Evolutionary conservation across 768 basidiomycete species (phyloP).

Genomic region (Russula sp.): DNA sequence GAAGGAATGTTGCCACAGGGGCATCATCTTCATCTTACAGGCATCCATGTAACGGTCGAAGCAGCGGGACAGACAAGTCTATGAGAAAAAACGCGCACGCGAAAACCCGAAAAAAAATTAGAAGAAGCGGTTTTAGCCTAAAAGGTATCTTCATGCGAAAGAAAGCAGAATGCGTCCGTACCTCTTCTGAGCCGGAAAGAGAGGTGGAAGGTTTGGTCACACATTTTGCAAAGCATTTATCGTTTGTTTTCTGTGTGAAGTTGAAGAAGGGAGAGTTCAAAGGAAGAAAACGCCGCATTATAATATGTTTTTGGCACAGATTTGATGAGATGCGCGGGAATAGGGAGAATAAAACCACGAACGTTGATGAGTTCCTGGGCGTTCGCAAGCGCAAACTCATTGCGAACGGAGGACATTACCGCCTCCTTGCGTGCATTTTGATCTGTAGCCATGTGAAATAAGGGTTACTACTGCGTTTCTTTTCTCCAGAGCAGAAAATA

Average conservation of each 20-base stretch:
- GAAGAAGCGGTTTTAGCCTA: not conserved
- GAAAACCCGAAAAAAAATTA: not conserved
- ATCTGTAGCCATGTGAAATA: slow-evolving; percentile 34
- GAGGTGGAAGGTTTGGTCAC: slow-evolving; percentile 71
- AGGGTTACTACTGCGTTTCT: not conserved
- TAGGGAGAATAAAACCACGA: slow-evolving; percentile 28
- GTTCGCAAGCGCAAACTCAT: slow-evolving; percentile 68
- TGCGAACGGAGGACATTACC: slow-evolving; percentile 60
- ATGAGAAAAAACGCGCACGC: not conserved
- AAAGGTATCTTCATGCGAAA: not conserved
- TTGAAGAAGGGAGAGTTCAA: too few relatives aligned
- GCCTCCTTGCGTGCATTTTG: slow-evolving; percentile 42
- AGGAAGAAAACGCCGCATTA: slow-evolving; percentile 3
- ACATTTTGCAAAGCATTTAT: slow-evolving; percentile 76
- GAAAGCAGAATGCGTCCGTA: slow-evolving; percentile 33
- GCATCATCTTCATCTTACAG: slow-evolving; percentile 50
- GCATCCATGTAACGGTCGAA: slow-evolving; percentile 83
- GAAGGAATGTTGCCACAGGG: not conserved
- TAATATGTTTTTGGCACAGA: not conserved
- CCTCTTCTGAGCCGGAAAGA: slow-evolving; percentile 71
- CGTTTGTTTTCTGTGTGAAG: slow-evolving; percentile 62
- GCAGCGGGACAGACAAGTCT: slow-evolving; percentile 76
- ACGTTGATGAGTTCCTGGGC: slow-evolving; percentile 83
- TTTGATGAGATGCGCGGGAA: not conserved
- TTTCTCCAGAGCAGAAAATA: too few relatives aligned